phyloP scores from a whole-genome alignment of 805 yeast species.

The Blastobotrys attinorum region DNA sequence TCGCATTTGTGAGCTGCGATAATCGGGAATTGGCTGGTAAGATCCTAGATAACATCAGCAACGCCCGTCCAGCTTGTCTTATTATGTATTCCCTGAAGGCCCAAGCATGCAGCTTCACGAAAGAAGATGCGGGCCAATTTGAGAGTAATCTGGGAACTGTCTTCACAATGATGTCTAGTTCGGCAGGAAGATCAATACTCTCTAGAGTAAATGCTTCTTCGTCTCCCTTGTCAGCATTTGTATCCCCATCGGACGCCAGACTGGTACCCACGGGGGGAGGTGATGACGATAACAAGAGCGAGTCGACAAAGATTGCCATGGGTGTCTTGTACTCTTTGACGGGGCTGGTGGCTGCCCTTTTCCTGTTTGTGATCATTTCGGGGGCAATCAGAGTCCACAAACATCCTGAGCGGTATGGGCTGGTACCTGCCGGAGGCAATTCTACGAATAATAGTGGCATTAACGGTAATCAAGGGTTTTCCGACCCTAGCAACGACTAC shows the following conservation, averaged over 20 bases:
- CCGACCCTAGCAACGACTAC: conserved; percentile 9
- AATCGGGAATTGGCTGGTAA: conserved; percentile 11
- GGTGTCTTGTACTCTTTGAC: conserved; percentile 24
- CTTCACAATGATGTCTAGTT: conserved; percentile 16
- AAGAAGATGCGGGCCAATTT: conserved; percentile 11
- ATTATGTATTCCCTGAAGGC: conserved; percentile 17
- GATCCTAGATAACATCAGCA: conserved; percentile 11
- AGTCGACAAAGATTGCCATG: conserved; percentile 22
- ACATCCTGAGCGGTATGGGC: conserved; percentile 30
- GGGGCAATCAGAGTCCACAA: conserved; percentile 30
- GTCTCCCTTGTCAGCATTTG: conserved; percentile 7
- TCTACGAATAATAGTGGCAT: conserved; percentile 1
- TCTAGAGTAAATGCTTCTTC: conserved; percentile 8
- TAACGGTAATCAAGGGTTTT: conserved; percentile 10
- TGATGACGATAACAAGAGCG: neutral
- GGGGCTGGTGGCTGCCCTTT: conserved; percentile 24
- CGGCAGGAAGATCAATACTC: conserved; percentile 12
- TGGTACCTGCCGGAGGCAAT: conserved; percentile 7
- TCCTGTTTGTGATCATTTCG: conserved; percentile 23
- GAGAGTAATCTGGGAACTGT: conserved; percentile 14
- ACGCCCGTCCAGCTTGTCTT: conserved; percentile 17
- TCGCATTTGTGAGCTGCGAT: conserved; percentile 21
- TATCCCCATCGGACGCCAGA: conserved; percentile 2
- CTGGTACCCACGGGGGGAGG: conserved; percentile 4
- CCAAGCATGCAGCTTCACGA: conserved; percentile 18